Base-by-base conservation (phyloP, 371 early-diverging fungal genomes). In the Mucor indicus region DNA sequence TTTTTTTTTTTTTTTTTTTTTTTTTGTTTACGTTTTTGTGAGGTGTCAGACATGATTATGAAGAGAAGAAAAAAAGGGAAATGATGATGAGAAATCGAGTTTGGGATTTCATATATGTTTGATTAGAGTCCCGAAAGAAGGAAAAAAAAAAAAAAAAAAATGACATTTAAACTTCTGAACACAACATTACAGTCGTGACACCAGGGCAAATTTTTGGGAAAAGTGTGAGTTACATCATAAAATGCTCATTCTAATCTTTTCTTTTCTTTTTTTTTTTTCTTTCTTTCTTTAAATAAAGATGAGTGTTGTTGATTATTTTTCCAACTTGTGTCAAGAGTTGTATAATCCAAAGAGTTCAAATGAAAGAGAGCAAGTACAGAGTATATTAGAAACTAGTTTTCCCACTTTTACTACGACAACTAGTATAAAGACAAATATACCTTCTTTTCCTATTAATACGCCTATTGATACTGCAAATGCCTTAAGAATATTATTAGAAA, bases 401-500 rank as follows among this genome's bases (percentile, higher is more conserved):
- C 93, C 93, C 15, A 87, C 89, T 23, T 92, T 90, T 61, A 62
- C 81, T 27, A 59, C 76, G 4, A 22, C 44, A 22, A 24, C 22
- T 15, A 9, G 42, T 2, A 25, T 3, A 60, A 65, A 63, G 19
- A n/a, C n/a, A 27, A 44, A 52, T 20, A 32, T 40, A 32, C 52
- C 65, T 39, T 62, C 62, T 8, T 62, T 62, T 37, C 48, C 55
- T 44, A 73, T 86, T 67, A 66, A 52, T 40, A 78, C 83, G 1
- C 89, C 89, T 2, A 69, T 81, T 7, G 85, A 86, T 31, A 78
- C 87, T 0, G 82, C 86, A 0, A 68, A 59, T 45, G 72, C 75
- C 63, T 72, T 89, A 54, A 72, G 83, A 38, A 69, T 77, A 51
- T 62, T 93, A 25, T 64, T 93, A n/a, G 81, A 87, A 39, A 78